Percentiles rank a stretch among this genome's conserved stretches.
Conservation (phyloP, 371 early-diverging fungal species). For the Phascolomyces articulosus region DNA sequence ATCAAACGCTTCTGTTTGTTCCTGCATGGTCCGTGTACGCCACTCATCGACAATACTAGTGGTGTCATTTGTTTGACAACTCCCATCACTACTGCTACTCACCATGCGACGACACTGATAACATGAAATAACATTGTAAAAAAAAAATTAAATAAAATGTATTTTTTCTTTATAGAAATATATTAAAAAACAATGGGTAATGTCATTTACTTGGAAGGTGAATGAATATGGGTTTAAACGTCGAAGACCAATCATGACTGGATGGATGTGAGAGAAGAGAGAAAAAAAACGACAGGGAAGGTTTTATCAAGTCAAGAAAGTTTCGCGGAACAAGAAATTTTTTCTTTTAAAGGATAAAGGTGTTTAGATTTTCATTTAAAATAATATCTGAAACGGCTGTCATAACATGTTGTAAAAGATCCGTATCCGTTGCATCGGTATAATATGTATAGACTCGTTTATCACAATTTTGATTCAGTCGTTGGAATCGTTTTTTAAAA, state of each 20-base stretch:
- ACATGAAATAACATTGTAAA: too few relatives aligned
- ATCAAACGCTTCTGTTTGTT: constrained; percentile 10
- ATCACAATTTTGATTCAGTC: constrained; percentile 40
- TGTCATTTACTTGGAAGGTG: neutral
- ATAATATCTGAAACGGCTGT: constrained; percentile 62
- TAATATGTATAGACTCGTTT: constrained; percentile 63
- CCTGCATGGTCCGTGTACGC: neutral
- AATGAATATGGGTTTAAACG: neutral
- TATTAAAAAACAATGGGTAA: too few relatives aligned
- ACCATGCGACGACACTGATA: neutral
- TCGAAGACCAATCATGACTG: too few relatives aligned
- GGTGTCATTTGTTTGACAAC: too few relatives aligned
- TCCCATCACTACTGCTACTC: neutral
- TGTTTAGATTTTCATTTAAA: constrained; percentile 50
- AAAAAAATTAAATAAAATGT: too few relatives aligned
- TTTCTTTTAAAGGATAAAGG: constrained; percentile 33
- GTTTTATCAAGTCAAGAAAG: too few relatives aligned
- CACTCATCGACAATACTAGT: neutral
- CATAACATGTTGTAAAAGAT: constrained; percentile 62
- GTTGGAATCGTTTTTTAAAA: constrained; percentile 42
- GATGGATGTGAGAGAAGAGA: too few relatives aligned
- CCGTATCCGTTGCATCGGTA: constrained; percentile 67
- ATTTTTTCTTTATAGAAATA: too few relatives aligned
- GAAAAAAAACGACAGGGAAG: too few relatives aligned
- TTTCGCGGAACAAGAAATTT: neutral